Evolutionary conservation across 2,329 filamentous ascomycete genomes (phyloP).

Genomic region (Beauveria varroae): DNA sequence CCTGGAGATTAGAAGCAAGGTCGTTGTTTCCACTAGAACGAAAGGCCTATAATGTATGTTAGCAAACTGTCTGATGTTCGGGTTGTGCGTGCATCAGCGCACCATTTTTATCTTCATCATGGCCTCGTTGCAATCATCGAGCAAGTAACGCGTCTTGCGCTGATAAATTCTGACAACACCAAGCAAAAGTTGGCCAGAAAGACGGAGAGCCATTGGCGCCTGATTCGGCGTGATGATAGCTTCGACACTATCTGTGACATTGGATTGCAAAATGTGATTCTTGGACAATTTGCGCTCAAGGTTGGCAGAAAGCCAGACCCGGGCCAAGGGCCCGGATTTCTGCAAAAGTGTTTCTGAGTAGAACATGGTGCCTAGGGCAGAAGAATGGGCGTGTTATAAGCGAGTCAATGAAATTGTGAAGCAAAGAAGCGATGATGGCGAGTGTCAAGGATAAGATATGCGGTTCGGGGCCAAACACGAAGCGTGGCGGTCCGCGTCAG

Average conservation of each 20-base stretch:
- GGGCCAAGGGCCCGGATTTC: constrained; percentile 93
- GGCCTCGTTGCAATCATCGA: constrained; percentile 97
- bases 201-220: constrained; percentile 86
- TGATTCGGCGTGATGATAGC: constrained; percentile 90
- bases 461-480: constrained; percentile 9
- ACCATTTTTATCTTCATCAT: constrained; percentile 99
- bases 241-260: constrained; percentile 89
- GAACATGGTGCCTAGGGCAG: constrained; percentile 61
- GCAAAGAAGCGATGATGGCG: neutral
- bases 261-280: constrained; percentile 88
- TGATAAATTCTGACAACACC: constrained; percentile 98
- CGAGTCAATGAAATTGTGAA: neutral
- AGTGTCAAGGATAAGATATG: neutral
- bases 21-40: constrained; percentile 92
- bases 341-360: constrained; percentile 93
- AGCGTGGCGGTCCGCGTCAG: constrained; percentile 7
- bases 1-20: constrained; percentile 72
- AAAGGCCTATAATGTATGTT: constrained; percentile 63
- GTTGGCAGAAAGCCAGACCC: constrained; percentile 97
- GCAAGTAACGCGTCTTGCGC: constrained; percentile 88
- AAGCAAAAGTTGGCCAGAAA: constrained; percentile 88
- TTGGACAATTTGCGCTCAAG: constrained; percentile 98
- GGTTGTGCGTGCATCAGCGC: constrained; percentile 19
- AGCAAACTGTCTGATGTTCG: constrained; percentile 12
- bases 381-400: constrained; percentile 12